phyloP scores from a whole-genome alignment of 2,329 filamentous ascomycete species.

The Exophiala viscosa region DNA sequence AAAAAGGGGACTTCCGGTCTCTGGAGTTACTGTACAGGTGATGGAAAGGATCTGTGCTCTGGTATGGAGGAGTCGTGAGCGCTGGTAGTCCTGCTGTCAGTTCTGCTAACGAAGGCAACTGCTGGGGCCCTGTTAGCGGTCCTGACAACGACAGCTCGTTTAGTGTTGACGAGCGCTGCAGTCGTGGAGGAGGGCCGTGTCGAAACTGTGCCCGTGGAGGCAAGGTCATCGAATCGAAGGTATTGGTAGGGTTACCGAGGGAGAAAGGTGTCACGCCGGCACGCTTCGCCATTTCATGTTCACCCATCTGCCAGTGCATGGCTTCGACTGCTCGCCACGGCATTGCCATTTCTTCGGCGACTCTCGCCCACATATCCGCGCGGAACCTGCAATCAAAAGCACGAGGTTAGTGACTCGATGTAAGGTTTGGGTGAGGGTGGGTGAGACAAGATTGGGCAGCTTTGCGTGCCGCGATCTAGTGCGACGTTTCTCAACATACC shows the following conservation, averaged over 20 bases:
- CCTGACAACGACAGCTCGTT: constrained; percentile 34
- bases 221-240: constrained; percentile 10
- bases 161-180: constrained; percentile 37
- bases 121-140: constrained; percentile 34
- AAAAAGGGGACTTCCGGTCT: constrained; percentile 33
- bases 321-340: constrained; percentile 94
- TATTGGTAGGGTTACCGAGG: constrained; percentile 48
- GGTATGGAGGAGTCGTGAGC: constrained; percentile 38
- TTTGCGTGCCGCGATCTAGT: constrained; percentile 13
- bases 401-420: constrained; percentile 2
- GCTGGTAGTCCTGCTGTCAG: constrained; percentile 46
- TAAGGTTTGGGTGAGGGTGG: not conserved
- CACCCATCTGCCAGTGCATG: constrained; percentile 97
- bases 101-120: constrained; percentile 45
- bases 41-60: constrained; percentile 17
- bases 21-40: constrained; percentile 36
- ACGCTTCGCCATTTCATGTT: constrained; percentile 87
- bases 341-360: constrained; percentile 90
- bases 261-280: constrained; percentile 86
- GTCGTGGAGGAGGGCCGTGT: constrained; percentile 30
- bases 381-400: constrained; percentile 68
- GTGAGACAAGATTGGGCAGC: constrained; percentile 7
- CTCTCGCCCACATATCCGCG: constrained; percentile 94
- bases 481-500: constrained; percentile 56
- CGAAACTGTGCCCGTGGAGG: constrained; percentile 15